phyloP scores from a whole-genome alignment of 805 yeast species.

The Teunomyces pallodes region DNA sequence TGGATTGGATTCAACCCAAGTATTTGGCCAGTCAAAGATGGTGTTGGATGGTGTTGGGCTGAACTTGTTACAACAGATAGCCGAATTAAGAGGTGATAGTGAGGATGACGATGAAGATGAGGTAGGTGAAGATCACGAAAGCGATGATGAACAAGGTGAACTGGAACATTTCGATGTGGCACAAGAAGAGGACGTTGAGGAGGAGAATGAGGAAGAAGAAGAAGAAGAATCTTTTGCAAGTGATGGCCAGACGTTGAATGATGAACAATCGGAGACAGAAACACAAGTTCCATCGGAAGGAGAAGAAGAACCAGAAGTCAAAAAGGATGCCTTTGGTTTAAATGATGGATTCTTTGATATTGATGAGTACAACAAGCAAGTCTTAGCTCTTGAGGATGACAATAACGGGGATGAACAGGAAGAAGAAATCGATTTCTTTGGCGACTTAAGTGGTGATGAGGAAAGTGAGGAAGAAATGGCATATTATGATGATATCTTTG shows the following conservation, averaged over 20 bases:
- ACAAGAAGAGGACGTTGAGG: constrained; percentile 4
- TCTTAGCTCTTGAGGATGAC: constrained; percentile 60
- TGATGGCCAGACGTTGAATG: constrained; percentile 11
- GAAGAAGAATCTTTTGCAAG: constrained; percentile 14
- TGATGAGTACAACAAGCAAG: constrained; percentile 77
- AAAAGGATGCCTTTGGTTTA: constrained; percentile 59
- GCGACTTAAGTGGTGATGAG: constrained; percentile 46
- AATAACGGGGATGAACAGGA: constrained; percentile 30
- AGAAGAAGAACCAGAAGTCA: constrained; percentile 7
- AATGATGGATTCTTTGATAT: constrained; percentile 84
- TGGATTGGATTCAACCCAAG: constrained; percentile 86
- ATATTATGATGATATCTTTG: constrained; percentile 68
- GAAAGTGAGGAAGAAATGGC: constrained; percentile 37
- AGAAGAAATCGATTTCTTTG: constrained; percentile 43
- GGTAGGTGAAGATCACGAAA: constrained; percentile 7
- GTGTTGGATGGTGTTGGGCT: constrained; percentile 78
- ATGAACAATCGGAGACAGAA: constrained; percentile 21
- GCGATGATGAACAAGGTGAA: constrained; percentile 10
- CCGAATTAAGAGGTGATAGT: constrained; percentile 16
- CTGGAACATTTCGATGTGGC: constrained; percentile 20
- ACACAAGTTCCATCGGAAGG: constrained; percentile 9
- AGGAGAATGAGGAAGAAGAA: constrained; percentile 13
- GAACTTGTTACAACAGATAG: constrained; percentile 53
- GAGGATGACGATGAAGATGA: constrained; percentile 17
- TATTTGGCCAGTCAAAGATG: constrained; percentile 90